These are phyloP conservation scores for Naganishia sp. DNA, from an alignment of 1,284 basidiomycete genomes.

Conservation along the genomic window DNA sequence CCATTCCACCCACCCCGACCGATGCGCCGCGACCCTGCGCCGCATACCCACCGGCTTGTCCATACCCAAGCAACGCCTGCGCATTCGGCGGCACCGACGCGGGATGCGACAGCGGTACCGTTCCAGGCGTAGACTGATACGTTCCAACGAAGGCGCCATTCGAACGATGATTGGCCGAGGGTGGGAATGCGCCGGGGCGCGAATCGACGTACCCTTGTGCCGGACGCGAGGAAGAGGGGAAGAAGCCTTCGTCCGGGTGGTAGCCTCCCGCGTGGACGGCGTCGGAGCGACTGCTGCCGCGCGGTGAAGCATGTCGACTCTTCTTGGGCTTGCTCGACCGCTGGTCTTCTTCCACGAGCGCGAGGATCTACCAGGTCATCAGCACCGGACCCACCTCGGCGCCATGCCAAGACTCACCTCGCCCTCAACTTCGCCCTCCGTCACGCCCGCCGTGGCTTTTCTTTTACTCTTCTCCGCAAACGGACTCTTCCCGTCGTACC, in stretches of 20 bases:
- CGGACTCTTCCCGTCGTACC: slow-evolving; percentile 9
- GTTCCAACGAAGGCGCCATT: background rate
- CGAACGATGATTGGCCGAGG: background rate
- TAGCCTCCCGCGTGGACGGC: background rate
- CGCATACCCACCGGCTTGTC: background rate
- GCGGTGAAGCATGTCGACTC: slow-evolving; percentile 8
- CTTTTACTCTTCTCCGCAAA: background rate
- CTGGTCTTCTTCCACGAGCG: slow-evolving; percentile 16
- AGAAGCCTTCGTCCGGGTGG: slow-evolving; percentile 1
- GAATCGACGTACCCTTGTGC: no score
- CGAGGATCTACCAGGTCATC: slow-evolving; percentile 2
- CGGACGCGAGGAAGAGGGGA: background rate
- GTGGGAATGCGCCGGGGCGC: background rate
- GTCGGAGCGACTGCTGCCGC: background rate
- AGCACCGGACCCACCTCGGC: background rate
- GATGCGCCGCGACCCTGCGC: background rate
- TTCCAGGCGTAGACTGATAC: background rate
- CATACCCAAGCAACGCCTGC: background rate
- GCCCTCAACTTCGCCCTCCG: slow-evolving; percentile 20
- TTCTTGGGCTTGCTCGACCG: slow-evolving; percentile 19
- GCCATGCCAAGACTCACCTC: slow-evolving; percentile 3
- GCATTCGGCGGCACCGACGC: background rate
- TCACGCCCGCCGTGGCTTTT: slow-evolving; percentile 1
- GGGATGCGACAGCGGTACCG: background rate
- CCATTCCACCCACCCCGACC: slow-evolving; percentile 3